phyloP scores from a whole-genome alignment of 768 basidiomycete genomes.

The Panellus pusillus region DNA sequence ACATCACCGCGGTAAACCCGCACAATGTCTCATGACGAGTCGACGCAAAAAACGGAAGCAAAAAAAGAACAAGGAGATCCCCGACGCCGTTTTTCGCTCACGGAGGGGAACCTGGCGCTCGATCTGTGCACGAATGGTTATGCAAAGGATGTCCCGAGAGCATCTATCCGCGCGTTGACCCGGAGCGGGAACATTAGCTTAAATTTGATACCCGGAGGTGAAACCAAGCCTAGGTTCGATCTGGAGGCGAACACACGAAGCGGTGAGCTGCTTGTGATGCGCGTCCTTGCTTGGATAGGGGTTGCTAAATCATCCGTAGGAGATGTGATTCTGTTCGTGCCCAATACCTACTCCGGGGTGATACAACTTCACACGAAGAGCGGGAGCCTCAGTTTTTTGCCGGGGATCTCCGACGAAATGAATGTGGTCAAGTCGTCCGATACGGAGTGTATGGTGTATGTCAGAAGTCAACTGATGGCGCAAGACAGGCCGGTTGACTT shows the following conservation, averaged over 20 bases:
- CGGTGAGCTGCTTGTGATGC: not conserved
- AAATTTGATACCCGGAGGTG: conserved; percentile 16
- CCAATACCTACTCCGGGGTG: conserved; percentile 37
- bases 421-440: conserved; percentile 33
- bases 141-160: conserved; percentile 5
- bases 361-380: conserved; percentile 34
- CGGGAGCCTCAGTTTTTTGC: conserved; percentile 35
- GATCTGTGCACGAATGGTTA: conserved; percentile 19
- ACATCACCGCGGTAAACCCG: conserved; percentile 6
- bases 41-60: conserved; percentile 12
- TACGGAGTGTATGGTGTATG: conserved; percentile 15
- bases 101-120: conserved; percentile 12
- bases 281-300: not conserved
- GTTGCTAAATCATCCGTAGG: conserved; percentile 3
- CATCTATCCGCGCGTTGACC: conserved; percentile 7
- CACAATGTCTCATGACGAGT: not conserved
- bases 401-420: conserved; percentile 30
- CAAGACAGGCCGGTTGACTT: conserved; percentile 8
- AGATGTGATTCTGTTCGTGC: conserved; percentile 20
- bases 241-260: conserved; percentile 13
- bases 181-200: conserved; percentile 14
- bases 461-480: conserved; percentile 7
- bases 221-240: conserved; percentile 15
- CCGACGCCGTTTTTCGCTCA: conserved; percentile 19
- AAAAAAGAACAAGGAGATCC: conserved; percentile 6